These are phyloP conservation scores for Ophiorrhiza pumila DNA, from an alignment of 257 asterid genomes.

Conservation along the genomic window DNA sequence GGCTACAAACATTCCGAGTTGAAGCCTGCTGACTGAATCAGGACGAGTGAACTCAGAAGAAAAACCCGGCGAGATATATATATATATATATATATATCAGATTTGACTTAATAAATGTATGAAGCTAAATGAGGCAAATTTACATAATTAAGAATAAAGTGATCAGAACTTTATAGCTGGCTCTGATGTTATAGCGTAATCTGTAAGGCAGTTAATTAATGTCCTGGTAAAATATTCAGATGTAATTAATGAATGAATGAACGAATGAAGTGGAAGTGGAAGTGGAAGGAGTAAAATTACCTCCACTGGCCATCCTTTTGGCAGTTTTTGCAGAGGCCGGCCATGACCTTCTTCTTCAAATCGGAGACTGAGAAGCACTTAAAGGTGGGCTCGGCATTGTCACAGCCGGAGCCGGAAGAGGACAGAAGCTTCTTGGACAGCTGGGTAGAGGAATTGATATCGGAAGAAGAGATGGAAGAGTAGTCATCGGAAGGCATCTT, in stretches of 20 bases:
- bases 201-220: too few species aligned
- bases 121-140: too few species aligned
- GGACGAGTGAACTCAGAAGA: slow-evolving; percentile 1
- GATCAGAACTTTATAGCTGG: too few species aligned
- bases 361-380: slow-evolving; percentile 81
- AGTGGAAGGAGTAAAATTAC: slow-evolving; percentile 30
- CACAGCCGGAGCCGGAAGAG: slow-evolving; percentile 33
- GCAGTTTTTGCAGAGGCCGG: slow-evolving; percentile 59
- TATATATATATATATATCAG: too few species aligned
- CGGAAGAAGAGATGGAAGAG: slow-evolving; percentile 36
- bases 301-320: slow-evolving; percentile 90
- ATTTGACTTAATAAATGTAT: too few species aligned
- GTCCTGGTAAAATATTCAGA: too few species aligned
- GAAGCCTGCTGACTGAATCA: too few species aligned
- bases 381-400: slow-evolving; percentile 48
- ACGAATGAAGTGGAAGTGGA: slow-evolving; percentile 9
- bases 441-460: slow-evolving; percentile 41
- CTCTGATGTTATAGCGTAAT: too few species aligned
- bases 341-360: slow-evolving; percentile 78
- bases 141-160: too few species aligned
- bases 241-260: neutral
- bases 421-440: slow-evolving; percentile 66
- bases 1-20: too few species aligned
- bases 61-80: too few species aligned
- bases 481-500: slow-evolving; percentile 53